phyloP scores from a whole-genome alignment of 1,139 yeast genomes.

The Sugiyamaella paludigena region DNA sequence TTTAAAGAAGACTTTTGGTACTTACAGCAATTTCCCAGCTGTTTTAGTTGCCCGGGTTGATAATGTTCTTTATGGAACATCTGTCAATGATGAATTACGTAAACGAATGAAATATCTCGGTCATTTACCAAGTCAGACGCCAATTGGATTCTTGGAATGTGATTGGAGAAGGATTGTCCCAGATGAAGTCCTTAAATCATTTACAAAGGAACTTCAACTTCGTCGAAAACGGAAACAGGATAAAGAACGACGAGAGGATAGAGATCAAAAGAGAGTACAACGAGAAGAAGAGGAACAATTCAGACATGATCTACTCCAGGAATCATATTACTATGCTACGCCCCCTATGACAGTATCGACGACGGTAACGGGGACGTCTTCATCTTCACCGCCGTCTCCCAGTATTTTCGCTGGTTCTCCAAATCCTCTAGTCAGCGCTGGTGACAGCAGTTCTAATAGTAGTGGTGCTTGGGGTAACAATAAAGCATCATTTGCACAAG shows the following conservation, averaged over 20 bases:
- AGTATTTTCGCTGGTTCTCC: conserved; percentile 7
- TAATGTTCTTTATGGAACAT: conserved; percentile 62
- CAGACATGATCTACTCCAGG: conserved; percentile 31
- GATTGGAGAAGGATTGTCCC: conserved; percentile 65
- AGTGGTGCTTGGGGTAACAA: conserved; percentile 59
- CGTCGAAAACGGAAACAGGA: conserved; percentile 54
- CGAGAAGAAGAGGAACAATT: conserved; percentile 52
- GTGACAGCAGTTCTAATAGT: not conserved
- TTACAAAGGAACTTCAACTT: conserved; percentile 57
- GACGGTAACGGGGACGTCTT: not conserved
- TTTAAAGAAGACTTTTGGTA: conserved; percentile 59
- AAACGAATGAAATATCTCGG: conserved; percentile 70
- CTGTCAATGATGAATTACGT: conserved; percentile 52
- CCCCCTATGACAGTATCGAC: not conserved
- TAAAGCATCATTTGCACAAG: conserved; percentile 18
- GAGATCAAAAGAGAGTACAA: conserved; percentile 58
- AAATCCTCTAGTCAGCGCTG: conserved; percentile 9
- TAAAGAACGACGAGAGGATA: conserved; percentile 64
- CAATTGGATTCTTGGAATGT: conserved; percentile 79
- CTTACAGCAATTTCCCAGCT: conserved; percentile 66
- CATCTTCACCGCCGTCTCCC: conserved; percentile 12
- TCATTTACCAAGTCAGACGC: conserved; percentile 83
- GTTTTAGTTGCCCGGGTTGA: conserved; percentile 62
- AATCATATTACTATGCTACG: conserved; percentile 17
- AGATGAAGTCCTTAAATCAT: conserved; percentile 52